Percentiles rank a stretch among this genome's conserved stretches.
These are phyloP conservation scores for Candida easanensis DNA, from an alignment of 805 yeast species.

Conservation along the genomic window DNA sequence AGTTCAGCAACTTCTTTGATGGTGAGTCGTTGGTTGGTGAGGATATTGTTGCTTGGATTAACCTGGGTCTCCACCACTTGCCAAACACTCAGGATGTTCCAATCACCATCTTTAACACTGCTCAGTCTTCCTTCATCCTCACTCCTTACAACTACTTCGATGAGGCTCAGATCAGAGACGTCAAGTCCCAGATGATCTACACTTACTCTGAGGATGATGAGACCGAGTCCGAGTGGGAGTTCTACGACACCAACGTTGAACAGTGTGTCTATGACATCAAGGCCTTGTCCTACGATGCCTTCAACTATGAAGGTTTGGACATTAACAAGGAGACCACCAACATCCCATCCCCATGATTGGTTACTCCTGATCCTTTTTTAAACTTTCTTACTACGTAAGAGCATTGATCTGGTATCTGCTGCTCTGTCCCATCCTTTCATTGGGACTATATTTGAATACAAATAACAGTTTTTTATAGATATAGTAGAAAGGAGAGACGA, in stretches of 20 bases:
- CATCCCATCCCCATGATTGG: slow-evolving; percentile 23
- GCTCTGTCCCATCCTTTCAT: too few relatives aligned
- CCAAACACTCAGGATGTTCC: slow-evolving; percentile 32
- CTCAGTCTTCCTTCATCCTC: slow-evolving; percentile 23
- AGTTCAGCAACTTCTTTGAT: slow-evolving; percentile 25
- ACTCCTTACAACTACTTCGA: slow-evolving; percentile 31
- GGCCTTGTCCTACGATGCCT: slow-evolving; percentile 15
- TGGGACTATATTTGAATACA: too few relatives aligned
- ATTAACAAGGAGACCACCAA: slow-evolving; percentile 26
- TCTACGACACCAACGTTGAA: slow-evolving; percentile 21
- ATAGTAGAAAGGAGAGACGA: too few relatives aligned
- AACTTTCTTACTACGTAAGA: too few relatives aligned
- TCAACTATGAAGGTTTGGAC: slow-evolving; percentile 24
- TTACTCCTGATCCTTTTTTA: too few relatives aligned
- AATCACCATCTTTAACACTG: slow-evolving; percentile 28
- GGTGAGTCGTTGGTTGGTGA: slow-evolving; percentile 27
- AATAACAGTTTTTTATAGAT: too few relatives aligned
- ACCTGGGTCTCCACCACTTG: slow-evolving; percentile 29
- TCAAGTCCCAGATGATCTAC: slow-evolving; percentile 24
- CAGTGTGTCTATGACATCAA: slow-evolving; percentile 20
- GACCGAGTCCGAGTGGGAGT: slow-evolving; percentile 20
- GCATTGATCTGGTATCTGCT: too few relatives aligned
- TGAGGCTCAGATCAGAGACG: slow-evolving; percentile 23
- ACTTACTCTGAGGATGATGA: slow-evolving; percentile 17
- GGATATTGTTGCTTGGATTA: slow-evolving; percentile 30